Percentiles rank a stretch among this genome's conserved stretches.
Conservation (phyloP, 2,329 filamentous ascomycete genomes). For the Lecanicillium sp. region DNA sequence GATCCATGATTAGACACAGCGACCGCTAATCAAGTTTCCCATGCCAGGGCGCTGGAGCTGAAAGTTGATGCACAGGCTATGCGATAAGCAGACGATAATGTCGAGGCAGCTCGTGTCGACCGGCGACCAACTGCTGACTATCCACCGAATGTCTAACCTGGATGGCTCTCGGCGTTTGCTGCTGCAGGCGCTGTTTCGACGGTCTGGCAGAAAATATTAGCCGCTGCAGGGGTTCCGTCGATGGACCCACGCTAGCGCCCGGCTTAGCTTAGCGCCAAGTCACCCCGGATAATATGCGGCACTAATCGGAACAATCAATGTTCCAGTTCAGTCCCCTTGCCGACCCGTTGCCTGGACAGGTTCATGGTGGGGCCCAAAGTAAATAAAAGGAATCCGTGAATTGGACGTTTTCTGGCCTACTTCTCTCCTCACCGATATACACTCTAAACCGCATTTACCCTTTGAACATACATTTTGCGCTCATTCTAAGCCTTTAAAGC, state of each 20-base stretch:
- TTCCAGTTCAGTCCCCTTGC: constrained; percentile 1
- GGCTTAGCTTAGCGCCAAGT: constrained; percentile 2
- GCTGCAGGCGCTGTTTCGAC: constrained; percentile 5
- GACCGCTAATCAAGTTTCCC: too few relatives aligned
- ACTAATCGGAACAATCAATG: too few relatives aligned
- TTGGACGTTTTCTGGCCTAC: constrained; percentile 7
- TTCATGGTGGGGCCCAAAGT: constrained; percentile 27
- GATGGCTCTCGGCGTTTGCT: constrained; percentile 1
- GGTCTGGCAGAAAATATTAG: constrained; percentile 5
- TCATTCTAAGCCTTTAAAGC: constrained; percentile 15
- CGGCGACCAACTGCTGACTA: too few relatives aligned
- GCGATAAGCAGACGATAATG: too few relatives aligned
- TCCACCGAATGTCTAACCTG: not conserved
- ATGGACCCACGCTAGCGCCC: not conserved
- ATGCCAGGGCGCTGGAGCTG: too few relatives aligned
- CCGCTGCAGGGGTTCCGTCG: constrained; percentile 2
- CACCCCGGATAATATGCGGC: constrained; percentile 1
- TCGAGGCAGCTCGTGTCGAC: too few relatives aligned
- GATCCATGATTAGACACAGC: constrained; percentile 26
- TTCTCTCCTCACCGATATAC: constrained; percentile 18
- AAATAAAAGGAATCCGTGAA: constrained; percentile 34
- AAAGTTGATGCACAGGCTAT: too few relatives aligned
- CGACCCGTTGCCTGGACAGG: constrained; percentile 27
- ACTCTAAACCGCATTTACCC: constrained; percentile 12
- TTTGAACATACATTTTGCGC: constrained; percentile 8